A percentile compares a stretch with the other conserved stretches of the same genome.
Conservation (phyloP, 2,329 filamentous ascomycete genomes). For the Aureobasidium subglaciale region DNA sequence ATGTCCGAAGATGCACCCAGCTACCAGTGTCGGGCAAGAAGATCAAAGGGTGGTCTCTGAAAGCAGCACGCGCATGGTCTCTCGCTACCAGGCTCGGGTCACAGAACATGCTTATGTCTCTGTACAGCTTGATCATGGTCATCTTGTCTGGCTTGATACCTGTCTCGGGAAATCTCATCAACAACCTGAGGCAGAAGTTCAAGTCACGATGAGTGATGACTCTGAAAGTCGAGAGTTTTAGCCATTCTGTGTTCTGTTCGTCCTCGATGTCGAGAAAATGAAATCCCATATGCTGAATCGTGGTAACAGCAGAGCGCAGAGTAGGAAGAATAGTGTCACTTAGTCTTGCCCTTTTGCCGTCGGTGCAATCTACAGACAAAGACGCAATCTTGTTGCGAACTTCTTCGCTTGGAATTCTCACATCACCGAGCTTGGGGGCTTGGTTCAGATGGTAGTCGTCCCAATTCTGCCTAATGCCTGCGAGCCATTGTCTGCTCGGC, state of each 20-base stretch:
- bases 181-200: background rate
- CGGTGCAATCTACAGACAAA: background rate
- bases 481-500: background rate
- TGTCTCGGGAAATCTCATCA: background rate
- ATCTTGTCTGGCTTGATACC: background rate
- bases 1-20: background rate
- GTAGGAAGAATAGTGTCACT: constrained; percentile 6
- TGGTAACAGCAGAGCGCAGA: background rate
- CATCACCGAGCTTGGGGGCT: background rate
- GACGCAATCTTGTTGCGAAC: background rate
- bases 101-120: background rate
- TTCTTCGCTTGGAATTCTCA: background rate
- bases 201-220: background rate
- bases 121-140: background rate
- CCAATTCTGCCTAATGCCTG: background rate
- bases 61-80: background rate
- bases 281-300: background rate
- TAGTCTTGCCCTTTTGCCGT: background rate
- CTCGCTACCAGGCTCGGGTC: background rate
- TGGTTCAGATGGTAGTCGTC: background rate
- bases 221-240: background rate
- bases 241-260: background rate
- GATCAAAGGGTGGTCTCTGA: background rate
- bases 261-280: background rate
- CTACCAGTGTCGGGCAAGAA: background rate